phyloP scores from a whole-genome alignment of 805 yeast genomes.

The Grigorovia jiainica region DNA sequence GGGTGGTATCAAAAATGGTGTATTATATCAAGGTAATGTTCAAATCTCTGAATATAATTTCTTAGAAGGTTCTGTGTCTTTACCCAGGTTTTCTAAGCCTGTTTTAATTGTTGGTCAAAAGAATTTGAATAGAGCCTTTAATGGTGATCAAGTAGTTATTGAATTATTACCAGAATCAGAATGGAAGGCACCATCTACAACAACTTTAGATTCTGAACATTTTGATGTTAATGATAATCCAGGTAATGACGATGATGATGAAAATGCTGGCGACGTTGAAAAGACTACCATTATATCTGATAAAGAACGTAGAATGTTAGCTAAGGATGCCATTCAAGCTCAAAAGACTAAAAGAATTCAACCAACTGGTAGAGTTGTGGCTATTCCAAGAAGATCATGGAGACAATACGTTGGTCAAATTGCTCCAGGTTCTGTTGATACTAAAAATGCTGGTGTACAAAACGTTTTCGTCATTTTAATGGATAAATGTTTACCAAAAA shows the following conservation, averaged over 20 bases:
- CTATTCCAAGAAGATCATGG: constrained; percentile 86
- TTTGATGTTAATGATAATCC: constrained; percentile 53
- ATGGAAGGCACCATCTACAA: constrained; percentile 81
- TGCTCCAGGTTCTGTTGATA: constrained; percentile 63
- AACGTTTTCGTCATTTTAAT: constrained; percentile 77
- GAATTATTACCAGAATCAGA: constrained; percentile 76
- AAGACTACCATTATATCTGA: constrained; percentile 32
- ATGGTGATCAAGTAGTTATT: constrained; percentile 84
- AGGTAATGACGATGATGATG: constrained; percentile 38
- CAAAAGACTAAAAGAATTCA: constrained; percentile 47
- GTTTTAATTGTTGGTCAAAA: constrained; percentile 74
- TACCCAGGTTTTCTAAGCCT: constrained; percentile 70
- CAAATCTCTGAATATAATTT: constrained; percentile 78
- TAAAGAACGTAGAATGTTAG: constrained; percentile 47
- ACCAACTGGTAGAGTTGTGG: constrained; percentile 93
- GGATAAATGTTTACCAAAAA: constrained; percentile 82
- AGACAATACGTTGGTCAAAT: constrained; percentile 92
- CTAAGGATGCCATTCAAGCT: constrained; percentile 65
- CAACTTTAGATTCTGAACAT: constrained; percentile 66
- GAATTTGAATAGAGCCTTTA: constrained; percentile 80
- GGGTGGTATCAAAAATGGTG: constrained; percentile 86
- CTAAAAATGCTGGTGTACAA: constrained; percentile 52
- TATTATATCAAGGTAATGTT: constrained; percentile 76
- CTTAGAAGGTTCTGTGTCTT: constrained; percentile 73
- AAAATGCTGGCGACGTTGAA: constrained; percentile 37